A percentile compares a stretch with the other conserved stretches of the same genome.
Conservation (phyloP, 768 basidiomycete genomes). For the Russula emetica region DNA sequence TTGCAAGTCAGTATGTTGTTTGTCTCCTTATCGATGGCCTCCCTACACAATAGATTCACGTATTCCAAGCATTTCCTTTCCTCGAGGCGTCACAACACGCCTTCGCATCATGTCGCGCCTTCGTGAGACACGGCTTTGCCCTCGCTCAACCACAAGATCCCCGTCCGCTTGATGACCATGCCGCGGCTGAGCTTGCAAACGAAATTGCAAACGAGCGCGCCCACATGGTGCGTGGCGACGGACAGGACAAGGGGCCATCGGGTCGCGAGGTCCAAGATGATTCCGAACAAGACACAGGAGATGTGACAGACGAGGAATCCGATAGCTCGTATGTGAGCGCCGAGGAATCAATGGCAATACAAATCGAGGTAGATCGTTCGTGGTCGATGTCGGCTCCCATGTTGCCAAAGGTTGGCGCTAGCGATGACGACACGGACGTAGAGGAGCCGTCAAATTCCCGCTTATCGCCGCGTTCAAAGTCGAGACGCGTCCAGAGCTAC, state of each 20-base stretch:
- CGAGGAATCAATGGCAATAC: conserved; percentile 14
- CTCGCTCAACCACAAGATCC: conserved; percentile 47
- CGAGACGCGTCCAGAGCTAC: conserved; percentile 18
- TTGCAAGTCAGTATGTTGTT: background rate
- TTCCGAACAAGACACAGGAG: conserved; percentile 16
- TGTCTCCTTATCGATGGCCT: conserved; percentile 1
- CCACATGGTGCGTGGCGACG: conserved; percentile 71
- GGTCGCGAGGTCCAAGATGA: background rate
- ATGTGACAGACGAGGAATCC: conserved; percentile 23
- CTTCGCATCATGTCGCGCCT: conserved; percentile 65
- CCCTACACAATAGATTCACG: conserved; percentile 59
- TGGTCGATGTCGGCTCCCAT: background rate
- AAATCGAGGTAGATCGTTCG: conserved; percentile 8
- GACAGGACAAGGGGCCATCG: conserved; percentile 46
- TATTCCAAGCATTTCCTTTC: conserved; percentile 88
- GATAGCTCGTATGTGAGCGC: conserved; percentile 20
- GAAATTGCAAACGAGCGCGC: conserved; percentile 68
- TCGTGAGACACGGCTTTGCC: conserved; percentile 59
- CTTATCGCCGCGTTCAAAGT: background rate
- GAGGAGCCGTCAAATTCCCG: background rate
- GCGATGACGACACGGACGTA: conserved; percentile 15
- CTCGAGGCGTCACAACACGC: conserved; percentile 60
- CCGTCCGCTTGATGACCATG: conserved; percentile 48
- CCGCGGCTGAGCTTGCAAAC: conserved; percentile 57
- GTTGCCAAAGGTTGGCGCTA: background rate